Evolutionary conservation across 2,329 filamentous ascomycete species (phyloP), one percentile per base, ranked within the genome.

Genomic region (Talaromyces pinophilus): DNA sequence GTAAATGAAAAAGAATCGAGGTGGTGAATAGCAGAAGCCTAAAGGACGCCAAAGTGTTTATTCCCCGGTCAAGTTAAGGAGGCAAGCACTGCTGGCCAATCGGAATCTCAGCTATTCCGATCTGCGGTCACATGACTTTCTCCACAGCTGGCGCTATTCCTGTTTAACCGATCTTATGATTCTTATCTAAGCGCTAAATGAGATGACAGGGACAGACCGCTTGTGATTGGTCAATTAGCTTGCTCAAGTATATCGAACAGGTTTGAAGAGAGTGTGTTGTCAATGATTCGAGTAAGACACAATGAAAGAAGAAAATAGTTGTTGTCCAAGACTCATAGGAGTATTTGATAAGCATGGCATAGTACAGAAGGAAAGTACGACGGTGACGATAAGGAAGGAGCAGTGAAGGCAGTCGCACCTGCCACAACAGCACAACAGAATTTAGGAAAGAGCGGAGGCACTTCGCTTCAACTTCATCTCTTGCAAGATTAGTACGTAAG

Each of bases 211-310:
- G 48, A 22, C 19, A 8, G 38, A n/a, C n/a, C 13, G 33, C 19
- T 15, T n/a, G 19, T 62, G 46, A 62, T 62, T 62, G 60, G 60
- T 13, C 33, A 62, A 62, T 54, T 30, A 35, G 8, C 17, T 30
- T 54, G 11, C 25, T n/a, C 28, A 38, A 11, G n/a, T 35, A 35
- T 10, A 28, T 2, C 8, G 11, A 15, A 22, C 15, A 35, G 13
- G 2, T 13, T 7, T 19, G 1, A 35, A n/a, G 17, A 25, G 10
- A 50, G 46, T 17, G 3, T 28, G 25, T 52, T 50, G 1, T 15
- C 22, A 28, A 17, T 7, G 22, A 28, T 28, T 6, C 48, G 22
- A 52, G 10, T 28, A 4, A 28, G 19, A 52, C 22, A 50, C 11
- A 15, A 30, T 30, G 3, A n/a, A 33, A 6, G 17, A 10, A 30